phyloP scores from a whole-genome alignment of 2,329 filamentous ascomycete species.

The Cladosporium sp. region DNA sequence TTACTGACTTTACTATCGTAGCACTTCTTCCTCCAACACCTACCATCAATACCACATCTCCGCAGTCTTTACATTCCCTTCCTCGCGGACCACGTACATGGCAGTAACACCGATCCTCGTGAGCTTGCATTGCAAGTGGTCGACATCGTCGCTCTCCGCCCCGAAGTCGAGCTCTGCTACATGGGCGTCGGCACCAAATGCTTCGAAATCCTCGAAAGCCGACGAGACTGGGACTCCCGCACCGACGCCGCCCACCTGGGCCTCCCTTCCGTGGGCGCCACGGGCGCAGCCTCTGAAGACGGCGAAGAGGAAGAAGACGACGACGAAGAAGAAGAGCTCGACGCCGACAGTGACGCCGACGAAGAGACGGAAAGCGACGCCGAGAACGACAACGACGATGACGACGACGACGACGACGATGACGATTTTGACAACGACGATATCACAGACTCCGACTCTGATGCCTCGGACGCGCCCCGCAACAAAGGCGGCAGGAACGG shows the following conservation, averaged over 20 bases:
- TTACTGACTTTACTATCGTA: conserved; percentile 37
- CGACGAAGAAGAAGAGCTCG: conserved; percentile 51
- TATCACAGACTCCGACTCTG: conserved; percentile 15
- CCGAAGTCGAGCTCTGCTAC: conserved; percentile 76
- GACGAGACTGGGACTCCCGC: conserved; percentile 38
- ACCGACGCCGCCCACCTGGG: conserved; percentile 32
- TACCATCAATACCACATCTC: conserved; percentile 70
- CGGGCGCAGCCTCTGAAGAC: conserved; percentile 18
- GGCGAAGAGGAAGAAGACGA: conserved; percentile 45
- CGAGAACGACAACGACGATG: conserved; percentile 43
- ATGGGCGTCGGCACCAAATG: conserved; percentile 76
- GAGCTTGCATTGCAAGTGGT: conserved; percentile 76
- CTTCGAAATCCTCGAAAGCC: conserved; percentile 75
- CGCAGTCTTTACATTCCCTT: conserved; percentile 71
- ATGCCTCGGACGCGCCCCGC: conserved; percentile 16
- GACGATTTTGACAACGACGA: conserved; percentile 38
- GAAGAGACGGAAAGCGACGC: conserved; percentile 47
- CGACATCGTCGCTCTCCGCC: conserved; percentile 74
- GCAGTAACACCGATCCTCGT: conserved; percentile 58
- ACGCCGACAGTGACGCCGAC: conserved; percentile 47
- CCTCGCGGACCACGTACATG: conserved; percentile 63
- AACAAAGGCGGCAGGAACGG: conserved; percentile 18
- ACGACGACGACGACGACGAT: conserved; percentile 33
- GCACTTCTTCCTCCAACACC: conserved; percentile 77
- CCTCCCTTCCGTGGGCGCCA: conserved; percentile 27